Conservation (phyloP, 345 rosid species). For the Excoecaria cochinchinensis region DNA sequence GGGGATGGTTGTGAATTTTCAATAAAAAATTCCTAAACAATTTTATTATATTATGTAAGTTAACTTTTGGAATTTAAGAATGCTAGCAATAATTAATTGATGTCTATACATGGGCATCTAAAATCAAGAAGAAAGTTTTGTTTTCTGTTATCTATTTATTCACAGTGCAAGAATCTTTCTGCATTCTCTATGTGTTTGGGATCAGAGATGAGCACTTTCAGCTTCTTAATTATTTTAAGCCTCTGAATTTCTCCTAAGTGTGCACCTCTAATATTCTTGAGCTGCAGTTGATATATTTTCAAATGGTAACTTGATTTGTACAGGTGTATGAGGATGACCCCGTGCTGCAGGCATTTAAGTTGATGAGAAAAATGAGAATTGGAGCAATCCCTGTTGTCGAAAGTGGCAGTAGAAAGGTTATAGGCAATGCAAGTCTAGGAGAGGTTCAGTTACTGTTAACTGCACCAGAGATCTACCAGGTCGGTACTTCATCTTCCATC, state of each 20-base stretch:
- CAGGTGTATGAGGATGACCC: conserved; percentile 89
- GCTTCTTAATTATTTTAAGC: not conserved
- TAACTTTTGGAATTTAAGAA: too few relatives aligned
- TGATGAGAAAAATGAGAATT: conserved; percentile 74
- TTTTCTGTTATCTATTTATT: not conserved
- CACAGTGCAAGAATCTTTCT: not conserved
- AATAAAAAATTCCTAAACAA: too few relatives aligned
- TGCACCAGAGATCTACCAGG: conserved; percentile 94
- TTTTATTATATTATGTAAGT: too few relatives aligned
- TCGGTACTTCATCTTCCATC: not conserved
- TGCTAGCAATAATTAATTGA: not conserved
- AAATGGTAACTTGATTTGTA: conserved; percentile 10
- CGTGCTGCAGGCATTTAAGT: conserved; percentile 94
- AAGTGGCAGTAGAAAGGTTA: conserved; percentile 51
- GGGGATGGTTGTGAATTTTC: too few relatives aligned
- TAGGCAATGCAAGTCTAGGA: conserved; percentile 86
- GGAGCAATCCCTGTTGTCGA: conserved; percentile 86
- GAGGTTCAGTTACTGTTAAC: conserved; percentile 87
- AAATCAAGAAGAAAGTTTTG: not conserved
- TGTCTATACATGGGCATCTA: not conserved
- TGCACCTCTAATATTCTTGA: not conserved
- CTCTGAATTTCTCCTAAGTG: not conserved
- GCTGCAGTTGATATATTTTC: not conserved
- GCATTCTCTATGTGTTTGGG: not conserved
- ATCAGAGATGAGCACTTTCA: not conserved